These are phyloP conservation scores for Trypethelium eluteriae DNA, from an alignment of 495 filamentous ascomycete genomes.

Conservation along the genomic window DNA sequence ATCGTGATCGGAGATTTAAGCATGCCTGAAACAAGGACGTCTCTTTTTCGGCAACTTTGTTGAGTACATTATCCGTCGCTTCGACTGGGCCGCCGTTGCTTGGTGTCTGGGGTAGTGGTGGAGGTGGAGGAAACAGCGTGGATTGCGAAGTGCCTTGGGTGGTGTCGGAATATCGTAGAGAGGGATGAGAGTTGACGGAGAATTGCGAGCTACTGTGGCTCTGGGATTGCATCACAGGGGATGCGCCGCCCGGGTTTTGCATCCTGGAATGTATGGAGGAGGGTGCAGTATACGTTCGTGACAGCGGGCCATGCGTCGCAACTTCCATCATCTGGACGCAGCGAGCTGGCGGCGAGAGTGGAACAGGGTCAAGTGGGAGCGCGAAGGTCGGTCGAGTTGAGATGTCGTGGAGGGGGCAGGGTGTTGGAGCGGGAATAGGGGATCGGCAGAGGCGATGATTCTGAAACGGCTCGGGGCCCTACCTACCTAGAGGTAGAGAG, in stretches of 20 bases:
- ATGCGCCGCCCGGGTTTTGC: conserved; percentile 21
- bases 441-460: conserved; percentile 10
- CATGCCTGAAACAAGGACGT: conserved; percentile 93
- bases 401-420: not conserved
- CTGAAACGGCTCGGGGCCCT: conserved; percentile 7
- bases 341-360: not conserved
- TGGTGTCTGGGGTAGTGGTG: conserved; percentile 23
- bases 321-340: conserved; percentile 27
- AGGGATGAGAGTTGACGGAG: conserved; percentile 34
- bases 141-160: conserved; percentile 33
- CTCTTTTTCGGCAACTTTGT: conserved; percentile 79
- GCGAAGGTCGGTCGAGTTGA: not conserved
- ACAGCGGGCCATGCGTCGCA: conserved; percentile 29
- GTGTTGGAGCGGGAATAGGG: conserved; percentile 13
- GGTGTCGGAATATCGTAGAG: conserved; percentile 33
- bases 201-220: conserved; percentile 31
- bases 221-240: conserved; percentile 25
- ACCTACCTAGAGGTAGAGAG: not conserved
- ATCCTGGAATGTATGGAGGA: conserved; percentile 24
- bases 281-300: conserved; percentile 27
- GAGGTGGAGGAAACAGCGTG: conserved; percentile 36
- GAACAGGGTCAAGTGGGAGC: not conserved
- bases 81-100: conserved; percentile 52
- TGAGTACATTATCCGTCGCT: conserved; percentile 86
- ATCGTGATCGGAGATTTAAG: conserved; percentile 66